Percentiles rank a stretch among this genome's conserved stretches.
Conservation (phyloP, 768 basidiomycete genomes). For the Mycena belliarum region DNA sequence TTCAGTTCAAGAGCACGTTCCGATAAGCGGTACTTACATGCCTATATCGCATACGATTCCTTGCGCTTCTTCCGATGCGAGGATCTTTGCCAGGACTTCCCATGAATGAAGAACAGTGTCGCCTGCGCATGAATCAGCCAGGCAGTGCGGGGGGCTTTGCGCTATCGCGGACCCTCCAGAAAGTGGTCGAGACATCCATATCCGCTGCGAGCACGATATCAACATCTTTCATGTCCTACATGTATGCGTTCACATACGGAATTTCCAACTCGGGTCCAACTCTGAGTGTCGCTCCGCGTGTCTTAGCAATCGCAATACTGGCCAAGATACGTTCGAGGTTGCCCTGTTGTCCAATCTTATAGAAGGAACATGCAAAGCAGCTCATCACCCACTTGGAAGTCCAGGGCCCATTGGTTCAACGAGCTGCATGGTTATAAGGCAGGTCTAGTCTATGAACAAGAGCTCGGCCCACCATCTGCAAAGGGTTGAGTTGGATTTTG, state of each 20-base stretch:
- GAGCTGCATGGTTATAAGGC: constrained; percentile 54
- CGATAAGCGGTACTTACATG: constrained; percentile 59
- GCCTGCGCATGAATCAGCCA: constrained; percentile 47
- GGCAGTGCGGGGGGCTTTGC: background rate
- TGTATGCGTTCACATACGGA: constrained; percentile 52
- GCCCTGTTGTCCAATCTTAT: constrained; percentile 51
- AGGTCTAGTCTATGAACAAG: background rate
- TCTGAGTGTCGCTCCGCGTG: constrained; percentile 82
- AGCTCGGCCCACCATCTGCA: constrained; percentile 33
- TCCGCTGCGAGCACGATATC: constrained; percentile 51
- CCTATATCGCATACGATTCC: constrained; percentile 97
- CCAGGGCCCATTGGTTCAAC: constrained; percentile 95
- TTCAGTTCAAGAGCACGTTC: background rate
- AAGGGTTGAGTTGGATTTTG: constrained; percentile 26
- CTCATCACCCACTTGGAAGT: constrained; percentile 70
- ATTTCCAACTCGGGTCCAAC: constrained; percentile 98
- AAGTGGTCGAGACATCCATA: constrained; percentile 99
- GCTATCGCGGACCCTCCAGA: constrained; percentile 69
- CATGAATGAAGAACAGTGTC: constrained; percentile 96
- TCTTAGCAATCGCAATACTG: constrained; percentile 88
- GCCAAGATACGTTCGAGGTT: constrained; percentile 89
- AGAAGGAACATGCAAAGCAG: background rate
- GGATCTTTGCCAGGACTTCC: constrained; percentile 93
- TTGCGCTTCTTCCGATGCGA: constrained; percentile 72
- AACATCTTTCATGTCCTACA: background rate